A percentile compares a stretch with the other conserved stretches of the same genome.
Conservation (phyloP, 768 basidiomycete genomes). For the Cubamyces lactineus region DNA sequence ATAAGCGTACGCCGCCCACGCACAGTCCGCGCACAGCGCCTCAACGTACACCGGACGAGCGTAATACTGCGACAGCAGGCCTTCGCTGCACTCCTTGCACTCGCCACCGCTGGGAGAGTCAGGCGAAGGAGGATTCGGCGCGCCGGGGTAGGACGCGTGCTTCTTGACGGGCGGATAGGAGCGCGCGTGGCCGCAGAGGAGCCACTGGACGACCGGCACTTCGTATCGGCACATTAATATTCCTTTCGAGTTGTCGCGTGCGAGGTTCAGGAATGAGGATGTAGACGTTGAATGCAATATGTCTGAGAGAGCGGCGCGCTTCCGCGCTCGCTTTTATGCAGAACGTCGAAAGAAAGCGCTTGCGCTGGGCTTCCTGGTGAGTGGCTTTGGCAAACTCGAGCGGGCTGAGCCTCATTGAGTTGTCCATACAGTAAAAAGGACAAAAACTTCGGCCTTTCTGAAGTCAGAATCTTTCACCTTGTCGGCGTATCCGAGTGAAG, state of each 20-base stretch:
- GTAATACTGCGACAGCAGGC: background rate
- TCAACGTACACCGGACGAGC: background rate
- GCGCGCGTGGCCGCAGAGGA: background rate
- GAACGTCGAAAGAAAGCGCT: too few species aligned
- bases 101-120: background rate
- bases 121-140: background rate
- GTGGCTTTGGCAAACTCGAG: too few species aligned
- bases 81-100: background rate
- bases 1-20: background rate
- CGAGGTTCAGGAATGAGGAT: too few species aligned
- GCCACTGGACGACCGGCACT: background rate
- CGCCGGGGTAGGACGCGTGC: background rate
- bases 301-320: too few species aligned
- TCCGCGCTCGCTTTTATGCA: too few species aligned
- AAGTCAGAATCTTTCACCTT: too few species aligned
- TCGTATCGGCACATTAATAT: constrained; percentile 1
- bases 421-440: too few species aligned
- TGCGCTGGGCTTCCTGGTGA: too few species aligned
- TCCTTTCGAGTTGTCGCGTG: background rate
- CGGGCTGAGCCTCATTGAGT: too few species aligned
- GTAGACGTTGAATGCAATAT: background rate
- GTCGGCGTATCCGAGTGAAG: background rate
- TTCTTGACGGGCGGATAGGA: background rate
- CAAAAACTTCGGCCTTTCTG: too few species aligned
- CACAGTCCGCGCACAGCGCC: background rate